phyloP scores from a whole-genome alignment of 805 yeast genomes.

The Kazachstania kunashirensis region DNA sequence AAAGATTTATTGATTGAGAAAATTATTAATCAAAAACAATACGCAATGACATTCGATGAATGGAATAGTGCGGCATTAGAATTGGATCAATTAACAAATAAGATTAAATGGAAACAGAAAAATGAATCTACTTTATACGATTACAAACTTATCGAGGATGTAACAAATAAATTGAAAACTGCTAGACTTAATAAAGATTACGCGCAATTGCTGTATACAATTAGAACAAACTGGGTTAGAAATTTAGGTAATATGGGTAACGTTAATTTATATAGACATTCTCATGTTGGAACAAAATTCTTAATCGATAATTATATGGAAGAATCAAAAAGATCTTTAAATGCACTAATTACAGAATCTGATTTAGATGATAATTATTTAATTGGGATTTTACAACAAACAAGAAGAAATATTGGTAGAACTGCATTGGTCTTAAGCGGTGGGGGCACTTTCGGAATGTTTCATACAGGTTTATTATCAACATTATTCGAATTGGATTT shows the following conservation, averaged over 20 bases:
- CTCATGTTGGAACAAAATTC: slow-evolving; percentile 74
- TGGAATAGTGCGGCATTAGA: slow-evolving; percentile 59
- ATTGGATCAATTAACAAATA: slow-evolving; percentile 57
- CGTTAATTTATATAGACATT: slow-evolving; percentile 60
- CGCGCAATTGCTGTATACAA: slow-evolving; percentile 53
- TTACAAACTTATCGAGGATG: slow-evolving; percentile 44
- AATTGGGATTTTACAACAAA: slow-evolving; percentile 70
- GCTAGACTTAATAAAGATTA: slow-evolving; percentile 57
- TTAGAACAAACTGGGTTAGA: slow-evolving; percentile 75
- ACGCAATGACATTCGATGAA: slow-evolving; percentile 40
- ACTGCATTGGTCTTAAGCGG: slow-evolving; percentile 89
- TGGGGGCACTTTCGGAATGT: slow-evolving; percentile 85
- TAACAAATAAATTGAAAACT: slow-evolving; percentile 44
- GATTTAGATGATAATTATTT: slow-evolving; percentile 57
- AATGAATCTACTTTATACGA: slow-evolving; percentile 61
- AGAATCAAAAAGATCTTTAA: slow-evolving; percentile 53
- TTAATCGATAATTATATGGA: slow-evolving; percentile 71
- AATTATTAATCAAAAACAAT: slow-evolving; percentile 33
- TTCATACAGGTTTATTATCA: slow-evolving; percentile 82
- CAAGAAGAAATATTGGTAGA: slow-evolving; percentile 82
- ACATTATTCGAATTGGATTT: slow-evolving; percentile 63
- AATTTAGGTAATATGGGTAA: slow-evolving; percentile 84
- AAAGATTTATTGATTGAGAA: slow-evolving; percentile 31
- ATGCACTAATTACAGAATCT: slow-evolving; percentile 13
- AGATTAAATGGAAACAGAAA: slow-evolving; percentile 59